Base-by-base conservation (phyloP, 371 early-diverging fungal genomes). In the Mucor circinelloides region DNA sequence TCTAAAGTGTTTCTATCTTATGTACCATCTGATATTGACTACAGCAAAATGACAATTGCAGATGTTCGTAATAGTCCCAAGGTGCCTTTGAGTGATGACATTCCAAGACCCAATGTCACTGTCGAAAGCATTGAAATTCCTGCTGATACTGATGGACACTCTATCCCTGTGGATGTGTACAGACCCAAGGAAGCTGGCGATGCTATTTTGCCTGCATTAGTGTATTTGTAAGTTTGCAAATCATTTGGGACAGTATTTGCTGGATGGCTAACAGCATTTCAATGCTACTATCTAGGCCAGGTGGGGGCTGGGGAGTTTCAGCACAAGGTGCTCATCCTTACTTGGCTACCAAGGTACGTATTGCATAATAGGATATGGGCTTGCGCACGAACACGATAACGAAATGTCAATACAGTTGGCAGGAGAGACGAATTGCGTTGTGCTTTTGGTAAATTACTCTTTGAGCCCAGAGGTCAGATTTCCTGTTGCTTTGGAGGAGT, bases 401-500 rank as follows among this genome's bases (percentile, higher is more conserved):
- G 8, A 44, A 17, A 19, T 44, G 8, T 44, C 4, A 21, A 12
- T 25, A 0, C 23, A 50, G 50, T 50, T 50, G 23, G 66, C 38
- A 52, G 27, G 66, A 30, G 50, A 19, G 59, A 48, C 28, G 17
- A 36, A 34, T 25, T 58, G 56, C 32, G 32, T 36, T 42, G 60
- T 77, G 2, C 36, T 78, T 6, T 73, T 75, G 40, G 73, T 75
- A 2, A 32, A 66, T 2, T 78, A 75, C 36, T 64, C 69, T 6
- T 21, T 57, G 15, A 61, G 67, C 8, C 75, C 78, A 5, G 71
- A 73, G 32, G 71, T 44, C 6, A 73, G 67, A 44, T 75, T 69
- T 15, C 78, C 78, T 28, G 59, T 63, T 28, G 71, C 78, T n/a
- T 38, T 71, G 5, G 67, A 78, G 52, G 75, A 78, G 31, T 68